Conservation (phyloP, 1,139 yeast genomes). For the Magnusiomyces sp. region DNA sequence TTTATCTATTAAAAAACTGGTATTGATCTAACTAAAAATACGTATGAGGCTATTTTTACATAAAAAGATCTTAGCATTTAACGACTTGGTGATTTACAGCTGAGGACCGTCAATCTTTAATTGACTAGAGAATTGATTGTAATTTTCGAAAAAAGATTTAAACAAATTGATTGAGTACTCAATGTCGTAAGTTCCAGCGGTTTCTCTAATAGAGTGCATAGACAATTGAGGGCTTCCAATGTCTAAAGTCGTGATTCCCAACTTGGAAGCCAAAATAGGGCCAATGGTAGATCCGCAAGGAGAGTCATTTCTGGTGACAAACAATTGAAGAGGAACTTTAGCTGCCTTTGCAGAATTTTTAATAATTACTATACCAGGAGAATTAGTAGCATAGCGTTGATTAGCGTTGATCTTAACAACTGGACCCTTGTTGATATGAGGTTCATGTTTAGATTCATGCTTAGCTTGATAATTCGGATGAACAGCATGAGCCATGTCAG, state of each 20-base stretch:
- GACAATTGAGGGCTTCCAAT: constrained; percentile 90
- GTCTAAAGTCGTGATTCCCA: constrained; percentile 86
- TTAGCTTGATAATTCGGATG: constrained; percentile 80
- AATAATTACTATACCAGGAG: constrained; percentile 75
- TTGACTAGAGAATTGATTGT: constrained; percentile 29
- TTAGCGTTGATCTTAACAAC: constrained; percentile 90
- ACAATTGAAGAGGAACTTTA: constrained; percentile 47
- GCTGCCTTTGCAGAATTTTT: constrained; percentile 62
- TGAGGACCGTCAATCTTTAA: constrained; percentile 28
- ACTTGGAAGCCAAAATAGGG: constrained; percentile 79
- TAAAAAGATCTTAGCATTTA: too few species aligned
- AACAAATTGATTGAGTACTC: constrained; percentile 54
- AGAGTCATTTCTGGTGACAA: constrained; percentile 85
- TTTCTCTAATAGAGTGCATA: constrained; percentile 94
- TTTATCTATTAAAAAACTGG: too few species aligned
- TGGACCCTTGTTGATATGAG: constrained; percentile 80
- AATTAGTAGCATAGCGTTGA: constrained; percentile 90
- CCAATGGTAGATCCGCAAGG: constrained; percentile 98
- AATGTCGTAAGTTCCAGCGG: constrained; percentile 77
- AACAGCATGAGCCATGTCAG: constrained; percentile 96
- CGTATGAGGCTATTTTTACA: too few species aligned
- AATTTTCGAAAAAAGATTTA: constrained; percentile 42
- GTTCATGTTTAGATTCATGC: constrained; percentile 73
- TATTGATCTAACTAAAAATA: neutral
- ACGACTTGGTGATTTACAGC: neutral